Percentiles rank a stretch among this genome's conserved stretches.
These are phyloP conservation scores for Xanthoconium purpureum DNA, from an alignment of 768 basidiomycete species.

Conservation along the genomic window DNA sequence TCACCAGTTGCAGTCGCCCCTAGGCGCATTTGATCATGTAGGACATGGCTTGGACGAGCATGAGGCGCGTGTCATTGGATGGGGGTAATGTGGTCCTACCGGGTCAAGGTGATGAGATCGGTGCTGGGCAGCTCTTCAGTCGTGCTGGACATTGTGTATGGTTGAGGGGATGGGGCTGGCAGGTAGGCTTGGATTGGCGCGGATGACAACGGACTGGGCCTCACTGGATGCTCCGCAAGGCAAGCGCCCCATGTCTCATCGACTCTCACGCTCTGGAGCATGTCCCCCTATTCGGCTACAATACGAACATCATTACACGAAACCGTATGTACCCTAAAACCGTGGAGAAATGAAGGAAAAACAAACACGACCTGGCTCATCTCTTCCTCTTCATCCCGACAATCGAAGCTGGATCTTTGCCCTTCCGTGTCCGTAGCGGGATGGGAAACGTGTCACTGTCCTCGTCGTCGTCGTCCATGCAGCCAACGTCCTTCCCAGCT, in stretches of 20 bases:
- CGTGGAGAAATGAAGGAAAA: background rate
- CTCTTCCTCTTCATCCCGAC: constrained; percentile 66
- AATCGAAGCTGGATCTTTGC: constrained; percentile 46
- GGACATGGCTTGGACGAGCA: constrained; percentile 64
- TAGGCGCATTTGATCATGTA: constrained; percentile 78
- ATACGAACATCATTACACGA: constrained; percentile 13
- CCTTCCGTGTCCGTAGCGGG: constrained; percentile 67
- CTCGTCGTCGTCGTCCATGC: constrained; percentile 60
- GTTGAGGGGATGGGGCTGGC: background rate
- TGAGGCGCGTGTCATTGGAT: constrained; percentile 4
- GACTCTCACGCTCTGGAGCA: constrained; percentile 31
- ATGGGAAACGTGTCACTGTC: constrained; percentile 68
- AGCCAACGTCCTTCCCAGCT: constrained; percentile 22
- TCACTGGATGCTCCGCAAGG: constrained; percentile 9
- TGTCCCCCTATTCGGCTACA: background rate
- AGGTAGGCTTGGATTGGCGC: background rate
- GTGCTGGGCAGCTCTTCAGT: constrained; percentile 69
- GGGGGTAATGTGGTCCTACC: constrained; percentile 44
- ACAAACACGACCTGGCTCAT: constrained; percentile 33
- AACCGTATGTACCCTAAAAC: constrained; percentile 12
- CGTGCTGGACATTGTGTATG: constrained; percentile 26
- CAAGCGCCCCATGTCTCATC: constrained; percentile 10
- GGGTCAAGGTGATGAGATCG: constrained; percentile 90
- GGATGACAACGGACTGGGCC: constrained; percentile 21
- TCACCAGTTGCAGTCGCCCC: constrained; percentile 88